Evolutionary conservation across 305 asterid genomes (phyloP), one percentile per base, ranked within the genome.

Genomic region (Ilex paraguariensis): DNA sequence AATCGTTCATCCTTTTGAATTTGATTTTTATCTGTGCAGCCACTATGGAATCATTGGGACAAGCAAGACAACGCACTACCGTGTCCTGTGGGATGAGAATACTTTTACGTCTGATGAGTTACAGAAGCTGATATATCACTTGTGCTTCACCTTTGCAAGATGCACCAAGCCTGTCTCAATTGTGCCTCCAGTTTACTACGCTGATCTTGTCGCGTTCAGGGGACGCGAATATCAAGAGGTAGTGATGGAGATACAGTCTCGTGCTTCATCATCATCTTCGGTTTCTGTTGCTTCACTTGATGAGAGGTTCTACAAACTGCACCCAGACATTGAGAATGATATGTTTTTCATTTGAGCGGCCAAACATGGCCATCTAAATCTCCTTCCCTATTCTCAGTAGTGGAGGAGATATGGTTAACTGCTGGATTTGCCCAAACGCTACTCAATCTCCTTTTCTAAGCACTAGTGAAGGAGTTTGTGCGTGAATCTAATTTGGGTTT

Each of bases 121-220:
- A 75, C 88, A 86, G 79, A 66, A 77, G 50, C 80, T 88, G 28
- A 79, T 82, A 12, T 79, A 84, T 64, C 67, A 86, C 17, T 46
- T 88, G 88, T 86, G 95, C 70, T 88, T 80, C 79, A 88, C 95
- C 11, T 84, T 66, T 54, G 84, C 76, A 16, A 75, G 91, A 0
- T 86, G 90, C 80, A 86, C 92, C 0, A 84, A 86, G 59, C 84
- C 95, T 0, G 84, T 88, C 6, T 79, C 95, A 0, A 85, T 86
- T 7, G 88, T 88, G 28, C 95, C 92, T 0, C 95, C 95, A 0
- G 85, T 81, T 7, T 82, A 76, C 57, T 88, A 88, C 52, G 96
- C 95, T 3, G 90, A 88, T 21, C 86, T 82, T 7, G 94, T 81
- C 13, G 96, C 96, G 15, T 88, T 73, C 40, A 57, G 94, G 59